A percentile compares a stretch with the other conserved stretches of the same genome.
phyloP scores from a whole-genome alignment of 1,284 basidiomycete species.

The Tilletia setariae region DNA sequence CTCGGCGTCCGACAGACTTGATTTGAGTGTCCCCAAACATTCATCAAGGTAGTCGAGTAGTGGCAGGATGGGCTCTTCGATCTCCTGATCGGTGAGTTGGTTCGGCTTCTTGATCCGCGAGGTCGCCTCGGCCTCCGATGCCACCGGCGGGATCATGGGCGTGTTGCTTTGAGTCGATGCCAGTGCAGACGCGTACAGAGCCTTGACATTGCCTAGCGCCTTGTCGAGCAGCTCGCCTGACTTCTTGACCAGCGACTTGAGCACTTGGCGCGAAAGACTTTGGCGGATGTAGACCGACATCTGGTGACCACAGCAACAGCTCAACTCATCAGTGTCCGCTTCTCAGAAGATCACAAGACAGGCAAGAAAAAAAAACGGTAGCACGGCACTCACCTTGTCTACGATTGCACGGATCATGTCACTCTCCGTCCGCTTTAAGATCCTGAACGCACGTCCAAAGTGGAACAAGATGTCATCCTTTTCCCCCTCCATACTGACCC shows the following conservation, averaged over 20 bases:
- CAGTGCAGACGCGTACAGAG: conserved; percentile 47
- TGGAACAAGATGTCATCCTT: conserved; percentile 97
- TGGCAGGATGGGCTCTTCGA: conserved; percentile 86
- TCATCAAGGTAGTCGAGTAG: conserved; percentile 96
- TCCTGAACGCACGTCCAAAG: conserved; percentile 92
- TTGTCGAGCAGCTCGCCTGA: conserved; percentile 50
- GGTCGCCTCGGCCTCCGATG: conserved; percentile 25
- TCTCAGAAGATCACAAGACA: no score
- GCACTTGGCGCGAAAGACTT: conserved; percentile 73
- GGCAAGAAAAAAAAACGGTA: neutral
- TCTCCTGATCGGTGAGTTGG: conserved; percentile 85
- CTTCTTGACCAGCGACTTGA: conserved; percentile 56
- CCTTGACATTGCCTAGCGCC: conserved; percentile 51
- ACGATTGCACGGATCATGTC: conserved; percentile 97
- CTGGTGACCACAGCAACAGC: no score
- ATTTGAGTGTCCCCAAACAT: conserved; percentile 87
- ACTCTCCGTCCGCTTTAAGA: conserved; percentile 84
- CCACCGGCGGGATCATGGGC: conserved; percentile 46
- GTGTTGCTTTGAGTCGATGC: conserved; percentile 43
- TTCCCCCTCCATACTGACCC: conserved; percentile 97
- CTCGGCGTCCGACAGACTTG: conserved; percentile 65
- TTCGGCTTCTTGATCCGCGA: conserved; percentile 44
- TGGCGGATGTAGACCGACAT: conserved; percentile 92
- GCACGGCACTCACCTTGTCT: conserved; percentile 67
- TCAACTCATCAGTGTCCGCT: no score